Evolutionary conservation across 345 rosid species (phyloP).

Genomic region (Punica granatum): DNA sequence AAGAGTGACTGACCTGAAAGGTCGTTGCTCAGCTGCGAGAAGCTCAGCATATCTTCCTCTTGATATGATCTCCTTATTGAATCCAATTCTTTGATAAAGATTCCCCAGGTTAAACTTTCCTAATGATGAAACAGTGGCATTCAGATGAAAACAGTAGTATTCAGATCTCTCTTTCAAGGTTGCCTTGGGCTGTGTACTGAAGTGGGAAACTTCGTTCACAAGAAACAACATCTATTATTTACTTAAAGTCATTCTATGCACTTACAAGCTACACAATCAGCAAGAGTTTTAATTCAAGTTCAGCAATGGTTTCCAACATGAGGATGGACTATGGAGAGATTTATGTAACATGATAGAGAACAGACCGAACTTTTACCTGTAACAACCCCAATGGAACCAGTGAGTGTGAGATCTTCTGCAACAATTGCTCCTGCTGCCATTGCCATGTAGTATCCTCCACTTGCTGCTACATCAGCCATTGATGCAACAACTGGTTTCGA

Average conservation of each 20-base stretch:
- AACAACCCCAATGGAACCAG: conserved; percentile 94
- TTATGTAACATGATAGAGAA: background rate
- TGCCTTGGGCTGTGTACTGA: background rate
- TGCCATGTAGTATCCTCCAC: conserved; percentile 99
- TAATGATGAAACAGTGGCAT: conserved; percentile 21
- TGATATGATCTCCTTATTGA: conserved; percentile 87
- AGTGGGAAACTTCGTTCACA: background rate
- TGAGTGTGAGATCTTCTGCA: conserved; percentile 76
- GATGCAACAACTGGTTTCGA: conserved; percentile 86
- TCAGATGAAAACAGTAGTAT: conserved; percentile 2
- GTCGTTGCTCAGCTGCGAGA: conserved; percentile 74
- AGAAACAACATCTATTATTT: background rate
- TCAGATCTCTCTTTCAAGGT: background rate
- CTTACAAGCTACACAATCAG: background rate
- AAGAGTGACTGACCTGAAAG: conserved; percentile 48
- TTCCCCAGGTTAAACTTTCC: conserved; percentile 82
- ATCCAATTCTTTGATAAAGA: conserved; percentile 83
- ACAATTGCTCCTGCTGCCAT: conserved; percentile 74
- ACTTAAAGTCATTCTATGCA: background rate
- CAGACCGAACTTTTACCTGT: conserved; percentile 39
- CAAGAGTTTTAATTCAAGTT: background rate
- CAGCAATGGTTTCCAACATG: background rate
- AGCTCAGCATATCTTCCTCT: conserved; percentile 91
- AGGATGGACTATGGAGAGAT: background rate
- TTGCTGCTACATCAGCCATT: conserved; percentile 92